phyloP scores from a whole-genome alignment of 257 asterid species.

The Rubia yunnanensis region DNA sequence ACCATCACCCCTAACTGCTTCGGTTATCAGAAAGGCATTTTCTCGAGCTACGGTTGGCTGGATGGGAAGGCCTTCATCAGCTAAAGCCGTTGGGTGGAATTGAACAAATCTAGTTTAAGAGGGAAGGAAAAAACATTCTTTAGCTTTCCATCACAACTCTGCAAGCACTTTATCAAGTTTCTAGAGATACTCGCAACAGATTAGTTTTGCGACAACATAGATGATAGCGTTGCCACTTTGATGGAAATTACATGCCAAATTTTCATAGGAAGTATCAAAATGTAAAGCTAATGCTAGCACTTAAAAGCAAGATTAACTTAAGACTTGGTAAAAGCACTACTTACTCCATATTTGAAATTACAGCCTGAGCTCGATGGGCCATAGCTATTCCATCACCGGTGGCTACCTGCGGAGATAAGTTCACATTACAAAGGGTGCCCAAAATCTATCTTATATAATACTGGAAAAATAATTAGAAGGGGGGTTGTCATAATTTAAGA shows the following conservation, averaged over 20 bases:
- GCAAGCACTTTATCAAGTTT: not conserved
- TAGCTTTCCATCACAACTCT: constrained; percentile 1
- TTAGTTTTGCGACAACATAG: not conserved
- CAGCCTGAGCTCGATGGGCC: constrained; percentile 96
- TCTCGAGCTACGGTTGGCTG: constrained; percentile 61
- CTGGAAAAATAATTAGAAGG: not conserved
- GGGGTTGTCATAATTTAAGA: not conserved
- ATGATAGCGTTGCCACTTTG: not conserved
- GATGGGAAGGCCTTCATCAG: constrained; percentile 89
- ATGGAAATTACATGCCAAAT: not conserved
- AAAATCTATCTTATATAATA: no score
- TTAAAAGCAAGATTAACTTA: not conserved
- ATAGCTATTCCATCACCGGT: constrained; percentile 99
- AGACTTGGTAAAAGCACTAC: constrained; percentile 23
- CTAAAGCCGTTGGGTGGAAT: constrained; percentile 97
- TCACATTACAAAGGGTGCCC: not conserved
- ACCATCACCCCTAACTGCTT: constrained; percentile 97
- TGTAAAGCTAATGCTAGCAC: not conserved
- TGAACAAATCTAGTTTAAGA: constrained; percentile 69
- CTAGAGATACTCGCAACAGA: no score
- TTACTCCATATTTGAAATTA: constrained; percentile 98
- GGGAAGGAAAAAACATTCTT: constrained; percentile 5
- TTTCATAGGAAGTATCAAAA: not conserved
- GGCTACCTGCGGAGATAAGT: constrained; percentile 52
- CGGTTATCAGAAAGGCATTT: constrained; percentile 84